phyloP scores from a whole-genome alignment of 495 filamentous ascomycete genomes.

The Penicillium dipodomyicola region DNA sequence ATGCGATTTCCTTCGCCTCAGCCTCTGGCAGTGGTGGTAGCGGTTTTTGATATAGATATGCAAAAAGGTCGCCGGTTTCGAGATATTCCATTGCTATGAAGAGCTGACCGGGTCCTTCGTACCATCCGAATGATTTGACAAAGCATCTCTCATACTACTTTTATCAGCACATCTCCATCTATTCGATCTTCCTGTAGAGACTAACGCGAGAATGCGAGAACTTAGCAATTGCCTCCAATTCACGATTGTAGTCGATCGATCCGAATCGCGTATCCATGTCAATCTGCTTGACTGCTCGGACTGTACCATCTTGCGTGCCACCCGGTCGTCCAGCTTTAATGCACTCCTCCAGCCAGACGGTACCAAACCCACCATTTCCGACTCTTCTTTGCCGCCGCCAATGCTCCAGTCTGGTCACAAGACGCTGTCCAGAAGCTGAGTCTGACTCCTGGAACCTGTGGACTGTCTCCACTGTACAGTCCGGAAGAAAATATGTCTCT shows the following conservation, averaged over 20 bases:
- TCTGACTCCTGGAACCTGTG: conserved; percentile 22
- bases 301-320: not conserved
- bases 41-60: conserved; percentile 11
- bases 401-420: conserved; percentile 18
- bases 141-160: conserved; percentile 25
- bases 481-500: conserved; percentile 21
- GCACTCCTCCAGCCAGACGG: conserved; percentile 36
- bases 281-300: conserved; percentile 19
- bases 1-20: conserved; percentile 36
- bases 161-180: not conserved
- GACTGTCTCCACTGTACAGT: conserved; percentile 15
- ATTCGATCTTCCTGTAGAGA: not conserved
- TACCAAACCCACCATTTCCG: conserved; percentile 31
- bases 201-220: conserved; percentile 33
- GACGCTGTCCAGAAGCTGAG: conserved; percentile 2
- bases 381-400: conserved; percentile 28
- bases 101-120: conserved; percentile 24
- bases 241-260: conserved; percentile 29
- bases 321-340: not conserved
- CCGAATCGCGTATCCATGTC: conserved; percentile 16
- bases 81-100: conserved; percentile 44
- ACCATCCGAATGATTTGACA: conserved; percentile 37
- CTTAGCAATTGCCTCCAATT: conserved; percentile 43
- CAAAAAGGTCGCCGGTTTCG: conserved; percentile 22
- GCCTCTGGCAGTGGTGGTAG: conserved; percentile 32